Evolutionary conservation across 768 basidiomycete genomes (phyloP).

Genomic region (Rubroboletus satanas): DNA sequence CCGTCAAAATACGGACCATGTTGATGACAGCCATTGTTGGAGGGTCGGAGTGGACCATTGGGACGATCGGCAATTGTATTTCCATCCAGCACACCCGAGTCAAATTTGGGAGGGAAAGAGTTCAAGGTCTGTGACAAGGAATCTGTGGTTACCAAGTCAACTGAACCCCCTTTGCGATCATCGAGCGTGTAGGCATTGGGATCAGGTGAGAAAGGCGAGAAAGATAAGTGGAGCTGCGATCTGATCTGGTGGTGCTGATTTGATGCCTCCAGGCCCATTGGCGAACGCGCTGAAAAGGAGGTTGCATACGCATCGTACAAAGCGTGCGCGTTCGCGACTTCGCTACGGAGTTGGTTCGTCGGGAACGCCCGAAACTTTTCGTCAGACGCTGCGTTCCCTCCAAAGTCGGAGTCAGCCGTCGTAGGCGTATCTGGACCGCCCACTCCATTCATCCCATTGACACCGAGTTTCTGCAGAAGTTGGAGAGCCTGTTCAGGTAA

Average conservation of each 20-base stretch:
- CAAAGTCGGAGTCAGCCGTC: constrained; percentile 8
- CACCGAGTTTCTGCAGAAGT: constrained; percentile 54
- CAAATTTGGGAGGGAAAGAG: constrained; percentile 51
- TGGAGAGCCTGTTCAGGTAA: constrained; percentile 62
- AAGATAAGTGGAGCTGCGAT: constrained; percentile 31
- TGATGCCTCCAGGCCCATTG: constrained; percentile 9
- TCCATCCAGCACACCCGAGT: constrained; percentile 33
- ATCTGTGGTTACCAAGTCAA: constrained; percentile 36
- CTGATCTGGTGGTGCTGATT: constrained; percentile 20
- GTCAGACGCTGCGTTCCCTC: constrained; percentile 19
- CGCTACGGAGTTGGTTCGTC: constrained; percentile 18
- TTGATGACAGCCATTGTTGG: constrained; percentile 45
- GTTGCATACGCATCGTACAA: constrained; percentile 24
- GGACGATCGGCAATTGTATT: constrained; percentile 35
- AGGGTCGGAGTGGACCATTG: constrained; percentile 43
- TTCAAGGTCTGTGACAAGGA: constrained; percentile 46
- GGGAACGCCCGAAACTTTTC: constrained; percentile 24
- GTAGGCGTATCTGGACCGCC: constrained; percentile 9
- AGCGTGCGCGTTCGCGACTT: constrained; percentile 10
- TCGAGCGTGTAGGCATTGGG: constrained; percentile 46
- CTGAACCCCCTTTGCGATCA: constrained; percentile 35
- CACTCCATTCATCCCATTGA: constrained; percentile 36
- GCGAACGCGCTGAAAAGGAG: constrained; percentile 13
- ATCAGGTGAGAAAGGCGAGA: constrained; percentile 81
- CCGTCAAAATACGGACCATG: constrained; percentile 43